Evolutionary conservation across 2,329 filamentous ascomycete species (phyloP).

Genomic region (Cladosporium velox): DNA sequence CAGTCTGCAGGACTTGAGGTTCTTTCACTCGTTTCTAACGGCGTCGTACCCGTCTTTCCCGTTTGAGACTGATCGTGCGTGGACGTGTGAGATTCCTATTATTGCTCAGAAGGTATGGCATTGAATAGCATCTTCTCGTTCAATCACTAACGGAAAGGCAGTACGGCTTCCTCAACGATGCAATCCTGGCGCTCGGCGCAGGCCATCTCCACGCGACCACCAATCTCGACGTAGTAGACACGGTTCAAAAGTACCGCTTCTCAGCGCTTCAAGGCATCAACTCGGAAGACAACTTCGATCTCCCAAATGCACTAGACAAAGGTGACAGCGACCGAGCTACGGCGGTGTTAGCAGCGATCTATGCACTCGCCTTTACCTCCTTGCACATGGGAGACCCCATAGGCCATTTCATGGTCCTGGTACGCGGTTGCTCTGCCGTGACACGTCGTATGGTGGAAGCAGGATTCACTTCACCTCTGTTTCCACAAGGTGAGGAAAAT

Average conservation of each 20-base stretch:
- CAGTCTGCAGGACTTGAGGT: slow-evolving; percentile 3
- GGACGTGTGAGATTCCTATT: slow-evolving; percentile 10
- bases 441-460: slow-evolving; percentile 10
- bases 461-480: slow-evolving; percentile 7
- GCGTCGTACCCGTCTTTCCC: slow-evolving; percentile 13
- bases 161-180: slow-evolving; percentile 10
- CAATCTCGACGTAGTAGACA: slow-evolving; percentile 1
- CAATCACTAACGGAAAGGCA: neutral
- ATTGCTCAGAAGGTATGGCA: slow-evolving; percentile 15
- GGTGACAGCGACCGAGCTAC: slow-evolving; percentile 4
- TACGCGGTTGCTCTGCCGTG: slow-evolving; percentile 6
- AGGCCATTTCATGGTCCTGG: slow-evolving; percentile 9
- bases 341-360: slow-evolving; percentile 4
- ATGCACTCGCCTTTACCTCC: neutral
- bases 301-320: neutral
- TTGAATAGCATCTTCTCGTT: neutral
- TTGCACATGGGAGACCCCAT: slow-evolving; percentile 18
- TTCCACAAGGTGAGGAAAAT: neutral
- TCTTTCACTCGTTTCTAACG: slow-evolving; percentile 16
- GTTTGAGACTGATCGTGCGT: slow-evolving; percentile 9
- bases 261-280: slow-evolving; percentile 13
- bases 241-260: slow-evolving; percentile 14
- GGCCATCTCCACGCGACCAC: slow-evolving; percentile 1
- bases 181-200: slow-evolving; percentile 8
- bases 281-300: slow-evolving; percentile 10